phyloP scores from a whole-genome alignment of 2,329 filamentous ascomycete genomes.

The Curvularia hawaiiensis region DNA sequence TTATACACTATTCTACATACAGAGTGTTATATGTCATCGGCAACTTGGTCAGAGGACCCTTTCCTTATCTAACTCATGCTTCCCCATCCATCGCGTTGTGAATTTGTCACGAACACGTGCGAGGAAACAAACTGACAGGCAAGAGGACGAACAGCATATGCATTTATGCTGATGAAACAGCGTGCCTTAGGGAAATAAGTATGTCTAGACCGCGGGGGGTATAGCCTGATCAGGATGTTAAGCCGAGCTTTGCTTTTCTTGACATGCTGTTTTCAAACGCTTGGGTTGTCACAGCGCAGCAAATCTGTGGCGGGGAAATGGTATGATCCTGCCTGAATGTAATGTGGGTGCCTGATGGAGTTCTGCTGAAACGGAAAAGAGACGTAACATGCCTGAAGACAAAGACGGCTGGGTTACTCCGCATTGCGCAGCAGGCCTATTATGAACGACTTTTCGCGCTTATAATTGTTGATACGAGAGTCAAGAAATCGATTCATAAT shows the following conservation, averaged over 20 bases:
- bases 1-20: neutral
- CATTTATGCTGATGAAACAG: neutral
- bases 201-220: neutral
- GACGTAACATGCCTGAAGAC: conserved; percentile 26
- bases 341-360: conserved; percentile 18
- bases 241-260: neutral
- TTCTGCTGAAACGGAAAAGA: conserved; percentile 29
- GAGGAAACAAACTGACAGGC: neutral
- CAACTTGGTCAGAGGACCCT: neutral
- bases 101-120: conserved; percentile 1
- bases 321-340: conserved; percentile 12
- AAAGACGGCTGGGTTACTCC: neutral
- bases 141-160: neutral
- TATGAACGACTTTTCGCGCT: neutral
- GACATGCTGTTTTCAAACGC: conserved; percentile 9
- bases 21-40: neutral
- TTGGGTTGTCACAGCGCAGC: conserved; percentile 3
- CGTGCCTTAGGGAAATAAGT: conserved; percentile 1
- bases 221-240: neutral
- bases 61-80: neutral
- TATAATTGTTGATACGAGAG: neutral
- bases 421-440: neutral
- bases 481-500: no score
- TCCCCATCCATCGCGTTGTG: neutral
- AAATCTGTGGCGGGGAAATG: conserved; percentile 2